Evolutionary conservation across 192 early-diverging fungal genomes (phyloP).

Genomic region (Backusella tuberculispora): DNA sequence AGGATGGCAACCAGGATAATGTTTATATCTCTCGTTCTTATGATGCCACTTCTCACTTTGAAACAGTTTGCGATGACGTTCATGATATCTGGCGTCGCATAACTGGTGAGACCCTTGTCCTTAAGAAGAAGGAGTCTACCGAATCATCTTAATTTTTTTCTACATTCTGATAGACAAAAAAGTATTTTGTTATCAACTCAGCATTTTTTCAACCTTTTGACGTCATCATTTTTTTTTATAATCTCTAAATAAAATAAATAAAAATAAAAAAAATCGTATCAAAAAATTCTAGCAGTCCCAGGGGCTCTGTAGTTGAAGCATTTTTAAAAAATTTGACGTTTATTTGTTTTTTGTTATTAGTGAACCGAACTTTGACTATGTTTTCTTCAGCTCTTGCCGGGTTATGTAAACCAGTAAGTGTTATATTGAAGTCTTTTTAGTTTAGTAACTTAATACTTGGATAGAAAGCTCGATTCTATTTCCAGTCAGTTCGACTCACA

Average conservation of each 20-base stretch:
- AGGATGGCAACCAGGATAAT: slow-evolving; percentile 80
- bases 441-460: not conserved
- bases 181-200: not conserved
- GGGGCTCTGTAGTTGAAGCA: not conserved
- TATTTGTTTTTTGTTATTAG: not conserved
- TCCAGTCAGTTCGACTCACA: not conserved
- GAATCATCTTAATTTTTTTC: slow-evolving; percentile 5
- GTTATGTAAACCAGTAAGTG: slow-evolving; percentile 11
- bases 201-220: slow-evolving; percentile 9
- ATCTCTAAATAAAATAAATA: not conserved
- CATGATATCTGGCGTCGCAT: slow-evolving; percentile 88
- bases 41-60: slow-evolving; percentile 99
- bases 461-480: slow-evolving; percentile 10
- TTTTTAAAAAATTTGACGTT: slow-evolving; percentile 7
- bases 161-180: slow-evolving; percentile 11
- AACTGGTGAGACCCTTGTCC: slow-evolving; percentile 74
- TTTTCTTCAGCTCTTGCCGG: slow-evolving; percentile 3
- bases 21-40: slow-evolving; percentile 95
- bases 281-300: not conserved
- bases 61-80: slow-evolving; percentile 96
- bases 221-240: not conserved
- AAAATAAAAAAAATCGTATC: slow-evolving; percentile 1
- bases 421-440: not conserved
- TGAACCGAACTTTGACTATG: not conserved
- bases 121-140: slow-evolving; percentile 59